Conservation (phyloP, 2,329 filamentous ascomycete genomes). For the Ophiostoma montium region DNA sequence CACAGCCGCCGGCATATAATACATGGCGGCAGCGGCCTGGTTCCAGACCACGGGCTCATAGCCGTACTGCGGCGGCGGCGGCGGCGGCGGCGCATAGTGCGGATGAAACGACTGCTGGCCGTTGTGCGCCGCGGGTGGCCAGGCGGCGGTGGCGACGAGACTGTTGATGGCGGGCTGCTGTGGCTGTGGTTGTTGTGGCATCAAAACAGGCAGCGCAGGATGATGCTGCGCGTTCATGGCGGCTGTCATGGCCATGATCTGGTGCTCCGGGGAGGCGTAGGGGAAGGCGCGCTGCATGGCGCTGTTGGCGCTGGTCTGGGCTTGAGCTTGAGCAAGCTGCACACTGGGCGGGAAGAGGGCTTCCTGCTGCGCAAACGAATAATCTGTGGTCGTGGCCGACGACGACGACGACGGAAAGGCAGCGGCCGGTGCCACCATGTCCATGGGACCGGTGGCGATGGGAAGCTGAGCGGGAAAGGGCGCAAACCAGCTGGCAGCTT, state of each 20-base stretch:
- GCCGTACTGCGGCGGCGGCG: no score
- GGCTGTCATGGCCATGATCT: not conserved
- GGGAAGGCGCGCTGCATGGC: not conserved
- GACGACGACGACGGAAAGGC: no score
- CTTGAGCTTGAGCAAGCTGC: not conserved
- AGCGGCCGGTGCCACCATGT: not conserved
- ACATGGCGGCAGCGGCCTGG: no score
- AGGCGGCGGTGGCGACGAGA: not conserved
- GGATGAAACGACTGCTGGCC: not conserved
- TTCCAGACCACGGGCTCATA: not conserved
- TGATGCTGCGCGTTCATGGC: not conserved
- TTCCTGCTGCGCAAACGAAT: not conserved
- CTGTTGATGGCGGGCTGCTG: no score
- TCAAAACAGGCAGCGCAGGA: not conserved
- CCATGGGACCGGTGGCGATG: not conserved
- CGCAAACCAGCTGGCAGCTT: not conserved
- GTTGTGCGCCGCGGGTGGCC: not conserved
- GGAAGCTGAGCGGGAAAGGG: not conserved
- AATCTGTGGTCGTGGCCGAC: not conserved
- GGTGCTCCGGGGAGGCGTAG: not conserved
- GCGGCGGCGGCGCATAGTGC: not conserved
- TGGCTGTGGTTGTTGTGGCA: not conserved
- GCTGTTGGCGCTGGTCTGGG: not conserved
- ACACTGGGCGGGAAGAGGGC: not conserved
- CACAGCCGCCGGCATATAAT: no score